phyloP scores from a whole-genome alignment of 495 filamentous ascomycete species.

The Xylaria palmicola region DNA sequence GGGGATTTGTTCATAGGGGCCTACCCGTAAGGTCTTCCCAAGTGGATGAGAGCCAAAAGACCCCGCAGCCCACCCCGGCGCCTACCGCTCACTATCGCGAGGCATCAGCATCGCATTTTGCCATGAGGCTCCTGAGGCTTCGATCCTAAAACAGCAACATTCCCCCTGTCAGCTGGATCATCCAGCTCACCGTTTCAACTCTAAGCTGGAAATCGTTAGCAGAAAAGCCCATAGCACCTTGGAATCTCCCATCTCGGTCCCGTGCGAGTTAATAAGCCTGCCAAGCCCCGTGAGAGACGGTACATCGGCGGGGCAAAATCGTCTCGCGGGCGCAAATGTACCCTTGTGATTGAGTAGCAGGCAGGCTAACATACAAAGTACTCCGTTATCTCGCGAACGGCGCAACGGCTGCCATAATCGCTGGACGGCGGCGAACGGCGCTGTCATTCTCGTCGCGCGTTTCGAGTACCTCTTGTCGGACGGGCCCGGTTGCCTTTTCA shows the following conservation, averaged over 20 bases:
- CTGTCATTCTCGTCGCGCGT: neutral
- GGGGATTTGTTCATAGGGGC: neutral
- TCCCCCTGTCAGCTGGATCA: neutral
- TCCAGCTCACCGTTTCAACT: neutral
- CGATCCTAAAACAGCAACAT: neutral
- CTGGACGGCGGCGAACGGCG: neutral
- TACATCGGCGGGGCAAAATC: constrained; percentile 10
- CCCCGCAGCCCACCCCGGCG: constrained; percentile 1
- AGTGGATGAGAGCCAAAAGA: neutral
- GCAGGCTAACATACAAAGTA: too few species aligned
- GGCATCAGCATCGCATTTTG: too few species aligned
- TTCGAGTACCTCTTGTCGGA: neutral
- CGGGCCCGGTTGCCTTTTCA: neutral
- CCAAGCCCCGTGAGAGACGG: constrained; percentile 2
- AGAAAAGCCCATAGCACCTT: neutral
- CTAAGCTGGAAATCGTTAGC: neutral
- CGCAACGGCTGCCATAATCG: neutral
- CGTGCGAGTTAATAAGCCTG: neutral
- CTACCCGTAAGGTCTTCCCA: neutral
- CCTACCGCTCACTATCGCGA: neutral
- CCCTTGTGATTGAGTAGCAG: too few species aligned
- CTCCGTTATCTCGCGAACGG: too few species aligned
- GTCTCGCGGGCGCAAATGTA: constrained; percentile 1
- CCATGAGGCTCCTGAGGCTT: neutral
- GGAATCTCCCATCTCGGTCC: constrained; percentile 1